Conservation (phyloP, 2,329 filamentous ascomycete species). For the Penicillium sp. region DNA sequence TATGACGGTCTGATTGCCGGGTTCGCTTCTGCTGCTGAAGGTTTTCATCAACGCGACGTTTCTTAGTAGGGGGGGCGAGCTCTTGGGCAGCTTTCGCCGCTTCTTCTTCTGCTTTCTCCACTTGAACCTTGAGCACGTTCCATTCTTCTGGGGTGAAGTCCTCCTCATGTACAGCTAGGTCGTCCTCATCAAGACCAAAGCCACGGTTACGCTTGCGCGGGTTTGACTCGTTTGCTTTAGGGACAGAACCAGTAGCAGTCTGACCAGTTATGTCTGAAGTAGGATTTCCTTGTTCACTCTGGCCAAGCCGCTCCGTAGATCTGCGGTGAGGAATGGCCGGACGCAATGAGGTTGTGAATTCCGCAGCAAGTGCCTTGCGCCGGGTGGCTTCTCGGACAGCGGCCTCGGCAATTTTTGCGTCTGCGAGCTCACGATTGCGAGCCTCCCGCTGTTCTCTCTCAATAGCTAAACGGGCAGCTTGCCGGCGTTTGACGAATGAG, state of each 20-base stretch:
- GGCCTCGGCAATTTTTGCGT: not conserved
- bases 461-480: not conserved
- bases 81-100: conserved; percentile 7
- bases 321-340: not conserved
- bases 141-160: conserved; percentile 30
- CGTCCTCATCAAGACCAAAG: conserved; percentile 38
- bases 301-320: no score
- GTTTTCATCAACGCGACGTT: conserved; percentile 7
- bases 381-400: not conserved
- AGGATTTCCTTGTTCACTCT: not conserved
- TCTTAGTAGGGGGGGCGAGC: conserved; percentile 6
- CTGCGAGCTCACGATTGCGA: not conserved
- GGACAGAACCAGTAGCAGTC: not conserved
- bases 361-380: not conserved
- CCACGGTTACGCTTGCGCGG: conserved; percentile 35
- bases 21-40: conserved; percentile 8
- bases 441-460: not conserved
- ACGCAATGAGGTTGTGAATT: not conserved
- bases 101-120: conserved; percentile 9
- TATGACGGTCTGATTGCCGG: not conserved
- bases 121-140: not conserved
- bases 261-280: not conserved
- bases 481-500: not conserved
- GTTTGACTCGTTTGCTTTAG: not conserved
- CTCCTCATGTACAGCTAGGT: conserved; percentile 17